These are phyloP conservation scores for Ascobolus immersus DNA, from an alignment of 495 filamentous ascomycete genomes.

Conservation along the genomic window DNA sequence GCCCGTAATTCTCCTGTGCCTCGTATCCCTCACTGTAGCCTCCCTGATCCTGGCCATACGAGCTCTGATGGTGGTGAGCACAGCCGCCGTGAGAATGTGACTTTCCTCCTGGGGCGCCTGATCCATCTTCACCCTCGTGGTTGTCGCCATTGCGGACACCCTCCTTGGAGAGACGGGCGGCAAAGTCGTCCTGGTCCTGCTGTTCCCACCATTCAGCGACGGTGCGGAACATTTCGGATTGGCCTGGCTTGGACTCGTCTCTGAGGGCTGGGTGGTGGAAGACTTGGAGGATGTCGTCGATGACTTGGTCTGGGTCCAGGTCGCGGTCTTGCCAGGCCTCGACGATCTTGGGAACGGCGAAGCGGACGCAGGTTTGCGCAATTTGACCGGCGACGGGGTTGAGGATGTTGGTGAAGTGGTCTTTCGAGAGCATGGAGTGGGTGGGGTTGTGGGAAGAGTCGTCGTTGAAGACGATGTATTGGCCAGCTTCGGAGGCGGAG, in stretches of 20 bases:
- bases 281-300: conserved; percentile 45
- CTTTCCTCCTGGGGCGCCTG: conserved; percentile 10
- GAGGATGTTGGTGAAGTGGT: conserved; percentile 82
- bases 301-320: conserved; percentile 50
- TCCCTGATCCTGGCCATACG: too few relatives aligned
- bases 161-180: conserved; percentile 43
- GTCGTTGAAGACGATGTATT: conserved; percentile 79
- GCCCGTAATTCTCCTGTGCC: too few relatives aligned
- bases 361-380: conserved; percentile 53
- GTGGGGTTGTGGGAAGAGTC: conserved; percentile 70
- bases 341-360: conserved; percentile 59
- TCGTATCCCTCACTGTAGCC: too few relatives aligned
- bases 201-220: conserved; percentile 57
- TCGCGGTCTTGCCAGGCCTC: conserved; percentile 76
- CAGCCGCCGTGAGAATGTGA: conserved; percentile 7
- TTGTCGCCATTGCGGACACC: conserved; percentile 52
- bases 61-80: background rate
- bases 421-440: conserved; percentile 82
- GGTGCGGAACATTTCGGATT: conserved; percentile 68
- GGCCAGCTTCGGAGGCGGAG: conserved; percentile 52
- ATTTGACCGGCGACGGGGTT: conserved; percentile 71
- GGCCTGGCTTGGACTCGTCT: too few relatives aligned
- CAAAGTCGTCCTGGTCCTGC: conserved; percentile 36
- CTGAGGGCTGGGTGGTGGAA: conserved; percentile 79
- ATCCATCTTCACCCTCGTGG: conserved; percentile 31